Evolutionary conservation across 768 basidiomycete genomes (phyloP), one percentile per base, ranked within the genome.

Genomic region (Cyclocybe aegerita): DNA sequence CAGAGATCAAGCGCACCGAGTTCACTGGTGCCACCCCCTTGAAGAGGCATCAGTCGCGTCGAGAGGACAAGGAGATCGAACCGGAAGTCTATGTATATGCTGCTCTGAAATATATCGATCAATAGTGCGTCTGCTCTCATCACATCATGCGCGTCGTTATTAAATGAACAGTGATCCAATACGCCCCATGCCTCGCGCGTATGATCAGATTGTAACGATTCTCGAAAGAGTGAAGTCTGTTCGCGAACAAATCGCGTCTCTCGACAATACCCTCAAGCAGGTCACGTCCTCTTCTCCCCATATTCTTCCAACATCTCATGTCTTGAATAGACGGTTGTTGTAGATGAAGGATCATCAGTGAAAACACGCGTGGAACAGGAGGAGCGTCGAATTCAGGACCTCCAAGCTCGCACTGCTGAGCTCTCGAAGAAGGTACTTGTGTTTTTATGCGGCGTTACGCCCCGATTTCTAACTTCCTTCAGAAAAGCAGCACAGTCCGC

Each of bases 31-130:
- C 89, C 1, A 90, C 89, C 0, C 89, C 88, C 9, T 75, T 89
- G 37, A 74, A 77, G 46, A 80, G 75, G 49, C 70, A 65, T 17
- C 60, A 69, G 4, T 56, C 60, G 33, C 77, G 65, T 59, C 74
- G 68, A 45, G 71, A 72, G 39, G 72, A 72, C 48, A 66, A 65
- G 38, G 82, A 83, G 15, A 70, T 79, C 7, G 84, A 88, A 16
- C 88, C 89, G 5, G 88, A 90, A 63, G 75, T 88, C 10, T 90
- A 89, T 64, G 86, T 82, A 0, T 73, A 82, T 52, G 90, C 90
- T 7, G 88, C 90, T 0, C 62, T 88, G 53, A 89, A 84, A 66
- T 90, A 85, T 58, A 73, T 92, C 47, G 84, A 88, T 62, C 79
- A 83, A 64, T 92, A 88, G 88, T 89, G 60, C 62, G 88, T 73